Percentiles rank a stretch among this genome's conserved stretches.
Conservation (phyloP, 176 grass and related monocot species). For the Sorghum bicolor region Sorghum_bicolor_NCBIv3 NC_012872.2:57466001-57466500, state of each 20-base stretch:
- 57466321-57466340: no score
- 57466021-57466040: no score
- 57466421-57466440: no score
- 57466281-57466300: slow-evolving; percentile 13
- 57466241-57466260: not conserved
- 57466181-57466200: not conserved
- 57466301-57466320: no score
- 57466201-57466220: slow-evolving; percentile 18
- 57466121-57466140: no score
- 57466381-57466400: not conserved
- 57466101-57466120: no score
- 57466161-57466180: slow-evolving; percentile 1
- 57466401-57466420: not conserved
- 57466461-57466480: no score
- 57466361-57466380: not conserved
- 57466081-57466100: no score
- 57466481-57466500: not conserved
- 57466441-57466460: no score
- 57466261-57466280: not conserved
- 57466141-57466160: not conserved
- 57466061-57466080: no score
- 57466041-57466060: no score
- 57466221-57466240: not conserved
- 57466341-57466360: not conserved
- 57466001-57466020: no score